These are phyloP conservation scores for Lycium barbarum DNA, from an alignment of 257 asterid genomes.

Conservation along the genomic window DNA sequence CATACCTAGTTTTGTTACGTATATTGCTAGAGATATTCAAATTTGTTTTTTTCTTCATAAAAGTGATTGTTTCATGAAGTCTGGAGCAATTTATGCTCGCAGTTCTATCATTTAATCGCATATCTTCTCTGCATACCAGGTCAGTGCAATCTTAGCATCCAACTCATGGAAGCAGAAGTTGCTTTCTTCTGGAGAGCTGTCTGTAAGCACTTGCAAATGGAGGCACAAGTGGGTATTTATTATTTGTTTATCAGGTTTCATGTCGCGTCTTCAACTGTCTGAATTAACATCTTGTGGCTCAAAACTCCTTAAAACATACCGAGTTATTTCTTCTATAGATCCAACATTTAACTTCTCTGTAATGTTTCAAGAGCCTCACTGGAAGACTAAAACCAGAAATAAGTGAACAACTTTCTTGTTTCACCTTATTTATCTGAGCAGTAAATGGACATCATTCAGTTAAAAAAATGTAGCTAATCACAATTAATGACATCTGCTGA, in stretches of 20 bases:
- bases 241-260: constrained; percentile 6
- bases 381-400: constrained; percentile 1
- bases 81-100: background rate
- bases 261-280: background rate
- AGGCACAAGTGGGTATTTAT: constrained; percentile 77
- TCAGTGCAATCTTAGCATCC: constrained; percentile 47
- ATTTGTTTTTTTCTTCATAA: background rate
- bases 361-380: background rate
- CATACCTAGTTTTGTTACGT: background rate
- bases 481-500: background rate
- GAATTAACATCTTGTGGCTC: background rate
- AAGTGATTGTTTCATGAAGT: background rate
- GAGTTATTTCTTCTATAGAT: constrained; percentile 9
- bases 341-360: background rate
- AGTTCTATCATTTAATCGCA: constrained; percentile 2
- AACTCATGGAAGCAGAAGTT: constrained; percentile 86
- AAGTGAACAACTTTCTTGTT: background rate
- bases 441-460: constrained; percentile 3
- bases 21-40: background rate
- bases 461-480: background rate
- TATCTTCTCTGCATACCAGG: constrained; percentile 47
- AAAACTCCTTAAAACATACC: constrained; percentile 17
- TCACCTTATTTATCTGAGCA: background rate
- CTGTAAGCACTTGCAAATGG: constrained; percentile 73
- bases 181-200: constrained; percentile 89